Conservation (phyloP, 2,329 filamentous ascomycete genomes). For the Lasiodiplodia sp. region DNA sequence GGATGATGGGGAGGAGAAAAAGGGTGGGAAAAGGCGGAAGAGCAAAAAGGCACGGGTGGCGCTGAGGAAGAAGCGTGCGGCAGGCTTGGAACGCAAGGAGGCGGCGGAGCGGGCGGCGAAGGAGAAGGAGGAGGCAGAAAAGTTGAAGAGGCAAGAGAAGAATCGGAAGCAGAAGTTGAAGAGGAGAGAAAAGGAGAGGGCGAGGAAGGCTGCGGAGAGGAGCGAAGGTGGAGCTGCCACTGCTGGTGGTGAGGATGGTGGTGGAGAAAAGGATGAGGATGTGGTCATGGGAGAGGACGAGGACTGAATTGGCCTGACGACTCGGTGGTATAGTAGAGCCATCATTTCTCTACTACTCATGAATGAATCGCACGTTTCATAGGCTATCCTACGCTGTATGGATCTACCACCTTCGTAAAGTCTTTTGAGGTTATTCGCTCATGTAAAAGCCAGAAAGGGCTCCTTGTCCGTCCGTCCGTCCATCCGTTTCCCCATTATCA, state of each 20-base stretch:
- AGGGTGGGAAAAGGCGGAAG: background rate
- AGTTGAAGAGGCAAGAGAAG: constrained; percentile 14
- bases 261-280: background rate
- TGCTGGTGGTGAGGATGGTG: background rate
- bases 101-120: background rate
- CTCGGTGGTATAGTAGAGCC: no score
- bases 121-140: constrained; percentile 17
- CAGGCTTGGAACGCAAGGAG: background rate
- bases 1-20: background rate
- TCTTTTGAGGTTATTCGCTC: no score
- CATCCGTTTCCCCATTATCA: no score
- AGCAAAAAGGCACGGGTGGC: constrained; percentile 15
- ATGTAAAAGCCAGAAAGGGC: no score
- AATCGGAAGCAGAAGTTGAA: constrained; percentile 24
- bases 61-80: background rate
- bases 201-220: constrained; percentile 4
- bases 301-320: background rate
- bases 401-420: background rate
- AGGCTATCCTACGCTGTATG: background rate
- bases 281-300: background rate
- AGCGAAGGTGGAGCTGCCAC: background rate
- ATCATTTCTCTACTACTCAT: background rate
- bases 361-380: background rate
- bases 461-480: no score
- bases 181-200: constrained; percentile 8